These are phyloP conservation scores for Pythium brachiatum DNA, from an alignment of 352 stramenopile species.

Conservation along the genomic window DNA sequence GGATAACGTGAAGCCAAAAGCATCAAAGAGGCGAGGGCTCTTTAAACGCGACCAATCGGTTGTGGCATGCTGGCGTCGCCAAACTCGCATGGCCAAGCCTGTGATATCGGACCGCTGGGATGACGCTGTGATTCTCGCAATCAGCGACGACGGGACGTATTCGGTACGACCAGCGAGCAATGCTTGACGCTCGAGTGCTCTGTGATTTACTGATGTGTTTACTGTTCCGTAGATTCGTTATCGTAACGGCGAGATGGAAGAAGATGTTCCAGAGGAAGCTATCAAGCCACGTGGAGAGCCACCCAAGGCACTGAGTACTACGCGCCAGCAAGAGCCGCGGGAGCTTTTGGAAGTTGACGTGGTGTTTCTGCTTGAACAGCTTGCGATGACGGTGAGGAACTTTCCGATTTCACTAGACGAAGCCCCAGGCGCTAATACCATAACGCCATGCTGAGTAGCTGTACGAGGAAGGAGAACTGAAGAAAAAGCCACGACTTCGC, in stretches of 20 bases:
- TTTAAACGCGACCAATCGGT: slow-evolving; percentile 14
- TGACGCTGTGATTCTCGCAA: slow-evolving; percentile 13
- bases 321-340: neutral
- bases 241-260: slow-evolving; percentile 44
- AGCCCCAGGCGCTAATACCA: no score
- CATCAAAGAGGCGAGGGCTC: neutral
- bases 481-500: slow-evolving; percentile 41
- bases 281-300: slow-evolving; percentile 23
- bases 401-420: no score
- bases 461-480: slow-evolving; percentile 49
- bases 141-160: slow-evolving; percentile 6
- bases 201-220: neutral
- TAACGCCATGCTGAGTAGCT: slow-evolving; percentile 28
- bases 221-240: slow-evolving; percentile 44
- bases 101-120: slow-evolving; percentile 9
- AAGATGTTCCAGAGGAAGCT: slow-evolving; percentile 42
- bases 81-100: slow-evolving; percentile 6
- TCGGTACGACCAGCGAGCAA: neutral
- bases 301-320: neutral
- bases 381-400: slow-evolving; percentile 54
- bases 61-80: slow-evolving; percentile 17
- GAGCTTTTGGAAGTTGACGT: slow-evolving; percentile 26
- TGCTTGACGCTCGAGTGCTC: neutral
- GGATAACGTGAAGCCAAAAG: neutral
- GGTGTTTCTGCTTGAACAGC: slow-evolving; percentile 59